These are phyloP conservation scores for Mycena capillaripes DNA, from an alignment of 768 basidiomycete genomes.

Conservation along the genomic window DNA sequence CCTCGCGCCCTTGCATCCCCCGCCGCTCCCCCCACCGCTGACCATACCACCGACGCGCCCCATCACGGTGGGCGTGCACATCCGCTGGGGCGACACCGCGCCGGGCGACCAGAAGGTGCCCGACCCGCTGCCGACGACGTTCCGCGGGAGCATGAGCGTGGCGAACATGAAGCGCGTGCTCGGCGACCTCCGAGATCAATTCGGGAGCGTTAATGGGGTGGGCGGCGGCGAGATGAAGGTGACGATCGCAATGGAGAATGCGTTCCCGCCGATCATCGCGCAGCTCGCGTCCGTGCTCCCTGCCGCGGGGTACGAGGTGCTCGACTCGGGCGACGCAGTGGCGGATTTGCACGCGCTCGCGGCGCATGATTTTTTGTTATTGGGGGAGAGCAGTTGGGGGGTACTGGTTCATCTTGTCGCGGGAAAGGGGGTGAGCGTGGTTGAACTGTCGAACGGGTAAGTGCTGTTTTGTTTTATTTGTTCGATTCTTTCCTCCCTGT, in stretches of 20 bases:
- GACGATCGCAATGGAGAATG: constrained; percentile 24
- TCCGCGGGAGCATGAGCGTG: constrained; percentile 21
- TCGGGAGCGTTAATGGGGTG: not conserved
- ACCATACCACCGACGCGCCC: constrained; percentile 6
- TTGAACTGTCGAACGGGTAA: too few species aligned
- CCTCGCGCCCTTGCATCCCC: not conserved
- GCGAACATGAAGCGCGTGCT: constrained; percentile 45
- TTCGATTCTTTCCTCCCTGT: too few species aligned
- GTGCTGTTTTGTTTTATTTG: too few species aligned
- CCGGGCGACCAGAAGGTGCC: not conserved
- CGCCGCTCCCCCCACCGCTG: not conserved
- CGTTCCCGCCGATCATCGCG: not conserved
- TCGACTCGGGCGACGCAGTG: not conserved
- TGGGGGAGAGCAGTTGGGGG: constrained; percentile 6
- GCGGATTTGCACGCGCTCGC: constrained; percentile 4
- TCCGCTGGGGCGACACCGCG: constrained; percentile 34
- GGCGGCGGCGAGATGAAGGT: too few species aligned
- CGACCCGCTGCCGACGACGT: too few species aligned
- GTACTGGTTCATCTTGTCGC: constrained; percentile 12
- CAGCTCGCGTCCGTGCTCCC: not conserved
- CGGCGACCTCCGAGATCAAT: constrained; percentile 53
- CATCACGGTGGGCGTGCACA: constrained; percentile 19
- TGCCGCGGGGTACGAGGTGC: not conserved
- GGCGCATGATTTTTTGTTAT: not conserved
- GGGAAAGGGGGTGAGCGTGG: constrained; percentile 1